phyloP scores from a whole-genome alignment of 768 basidiomycete species.

The Pleurotus cornucopiae region DNA sequence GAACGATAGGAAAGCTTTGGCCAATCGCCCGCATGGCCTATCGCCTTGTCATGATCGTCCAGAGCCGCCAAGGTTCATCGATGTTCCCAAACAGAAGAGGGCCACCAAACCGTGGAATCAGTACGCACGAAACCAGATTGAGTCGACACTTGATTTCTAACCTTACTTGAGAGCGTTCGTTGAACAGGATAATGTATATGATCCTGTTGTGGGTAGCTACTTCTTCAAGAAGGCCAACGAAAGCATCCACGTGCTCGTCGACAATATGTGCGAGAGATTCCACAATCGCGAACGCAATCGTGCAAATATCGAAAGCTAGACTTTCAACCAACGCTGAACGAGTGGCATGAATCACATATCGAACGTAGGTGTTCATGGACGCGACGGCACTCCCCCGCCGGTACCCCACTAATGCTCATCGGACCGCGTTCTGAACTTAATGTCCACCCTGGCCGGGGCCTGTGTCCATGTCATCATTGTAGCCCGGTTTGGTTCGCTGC shows the following conservation, averaged over 20 bases:
- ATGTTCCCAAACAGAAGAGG: neutral
- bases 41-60: conserved; percentile 2
- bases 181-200: neutral
- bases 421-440: neutral
- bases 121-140: neutral
- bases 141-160: neutral
- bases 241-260: neutral
- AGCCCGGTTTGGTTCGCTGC: conserved; percentile 1
- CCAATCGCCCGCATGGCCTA: neutral
- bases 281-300: no score
- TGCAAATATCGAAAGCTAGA: no score
- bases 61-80: neutral
- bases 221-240: neutral
- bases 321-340: no score
- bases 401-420: neutral
- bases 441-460: neutral
- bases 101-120: neutral
- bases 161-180: neutral
- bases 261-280: neutral
- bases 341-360: no score
- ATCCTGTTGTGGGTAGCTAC: neutral
- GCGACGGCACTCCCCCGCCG: conserved; percentile 4
- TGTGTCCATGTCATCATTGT: neutral
- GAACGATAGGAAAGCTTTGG: neutral
- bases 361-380: conserved; percentile 2